Evolutionary conservation across 2,329 filamentous ascomycete genomes (phyloP).

Genomic region (Aspergillus glaucus): DNA sequence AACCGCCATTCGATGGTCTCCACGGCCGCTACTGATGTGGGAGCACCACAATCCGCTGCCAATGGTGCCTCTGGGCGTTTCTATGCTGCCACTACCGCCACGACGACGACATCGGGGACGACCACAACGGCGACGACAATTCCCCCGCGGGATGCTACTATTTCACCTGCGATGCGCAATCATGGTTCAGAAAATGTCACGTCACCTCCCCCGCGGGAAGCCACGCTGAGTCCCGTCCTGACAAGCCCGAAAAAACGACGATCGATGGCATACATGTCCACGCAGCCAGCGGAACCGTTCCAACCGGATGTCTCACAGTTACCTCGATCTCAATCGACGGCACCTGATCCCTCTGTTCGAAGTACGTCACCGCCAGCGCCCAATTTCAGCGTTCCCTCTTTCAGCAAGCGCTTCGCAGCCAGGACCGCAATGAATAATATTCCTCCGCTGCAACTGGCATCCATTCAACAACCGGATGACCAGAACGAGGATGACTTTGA

Average conservation of each 20-base stretch:
- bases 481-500: conserved; percentile 9
- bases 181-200: conserved; percentile 10
- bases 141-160: conserved; percentile 6
- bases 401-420: conserved; percentile 33
- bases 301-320: conserved; percentile 14
- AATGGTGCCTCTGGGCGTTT: conserved; percentile 7
- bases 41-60: conserved; percentile 7
- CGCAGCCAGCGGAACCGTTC: conserved; percentile 6
- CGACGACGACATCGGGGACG: too few relatives aligned
- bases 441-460: conserved; percentile 6
- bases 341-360: conserved; percentile 20
- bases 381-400: conserved; percentile 38
- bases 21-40: conserved; percentile 20
- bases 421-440: conserved; percentile 11
- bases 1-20: conserved; percentile 25
- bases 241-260: conserved; percentile 21
- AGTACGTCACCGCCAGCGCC: conserved; percentile 31
- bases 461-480: conserved; percentile 3
- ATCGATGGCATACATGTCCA: conserved; percentile 15
- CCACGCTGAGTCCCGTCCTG: conserved; percentile 14
- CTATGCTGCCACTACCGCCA: conserved; percentile 11
- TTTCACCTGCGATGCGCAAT: conserved; percentile 11
- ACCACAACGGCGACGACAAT: too few relatives aligned
- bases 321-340: conserved; percentile 15
- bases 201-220: conserved; percentile 5